Percentiles rank a stretch among this genome's conserved stretches.
Evolutionary conservation across 768 basidiomycete species (phyloP).

Genomic region (Pleurotus ostreatus): DNA sequence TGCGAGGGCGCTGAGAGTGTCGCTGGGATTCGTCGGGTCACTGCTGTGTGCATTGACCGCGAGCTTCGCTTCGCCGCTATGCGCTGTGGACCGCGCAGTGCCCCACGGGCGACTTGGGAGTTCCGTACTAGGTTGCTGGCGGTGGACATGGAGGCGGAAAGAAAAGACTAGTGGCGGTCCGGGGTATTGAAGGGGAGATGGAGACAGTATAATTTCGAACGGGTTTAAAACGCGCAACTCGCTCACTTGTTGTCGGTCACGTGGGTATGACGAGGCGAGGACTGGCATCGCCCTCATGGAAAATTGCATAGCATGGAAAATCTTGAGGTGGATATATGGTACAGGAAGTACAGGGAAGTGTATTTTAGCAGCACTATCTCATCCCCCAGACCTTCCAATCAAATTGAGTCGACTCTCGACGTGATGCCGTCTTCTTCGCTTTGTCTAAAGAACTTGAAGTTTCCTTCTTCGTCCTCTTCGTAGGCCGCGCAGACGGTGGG

Average conservation of each 20-base stretch:
- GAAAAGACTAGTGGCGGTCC: neutral
- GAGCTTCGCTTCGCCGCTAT: neutral
- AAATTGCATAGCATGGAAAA: no score
- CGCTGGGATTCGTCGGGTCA: neutral
- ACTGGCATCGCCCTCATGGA: no score
- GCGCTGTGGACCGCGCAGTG: neutral
- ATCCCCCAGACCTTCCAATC: constrained; percentile 4
- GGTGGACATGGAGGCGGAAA: neutral
- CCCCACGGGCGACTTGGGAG: neutral
- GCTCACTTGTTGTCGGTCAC: no score
- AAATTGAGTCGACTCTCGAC: neutral
- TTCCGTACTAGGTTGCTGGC: neutral
- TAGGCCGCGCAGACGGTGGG: neutral
- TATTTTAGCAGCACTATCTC: neutral
- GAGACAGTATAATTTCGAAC: neutral
- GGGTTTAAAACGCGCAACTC: constrained; percentile 4
- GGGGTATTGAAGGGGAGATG: neutral
- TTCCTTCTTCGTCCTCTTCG: neutral
- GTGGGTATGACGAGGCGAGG: no score
- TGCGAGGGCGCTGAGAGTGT: neutral
- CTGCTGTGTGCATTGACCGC: neutral
- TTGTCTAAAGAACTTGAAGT: neutral
- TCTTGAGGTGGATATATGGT: no score
- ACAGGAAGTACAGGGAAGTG: no score
- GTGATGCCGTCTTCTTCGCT: neutral